Percentiles rank a stretch among this genome's conserved stretches.
Conservation (phyloP, 1,284 basidiomycete genomes). For the Neolentinus lepideus region DNA sequence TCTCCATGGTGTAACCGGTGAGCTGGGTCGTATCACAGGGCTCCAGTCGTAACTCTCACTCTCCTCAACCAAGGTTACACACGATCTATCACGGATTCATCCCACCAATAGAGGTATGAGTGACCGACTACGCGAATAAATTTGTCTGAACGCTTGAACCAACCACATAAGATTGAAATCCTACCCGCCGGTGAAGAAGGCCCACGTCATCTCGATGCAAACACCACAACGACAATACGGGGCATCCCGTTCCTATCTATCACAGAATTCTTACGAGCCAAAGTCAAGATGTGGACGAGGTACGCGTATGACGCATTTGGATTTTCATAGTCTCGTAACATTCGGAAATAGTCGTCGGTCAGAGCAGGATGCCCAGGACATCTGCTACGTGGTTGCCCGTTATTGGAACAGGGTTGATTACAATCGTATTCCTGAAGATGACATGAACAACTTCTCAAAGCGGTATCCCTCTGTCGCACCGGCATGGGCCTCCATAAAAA, state of each 20-base stretch:
- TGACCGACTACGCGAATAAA: not conserved
- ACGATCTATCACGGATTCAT: slow-evolving; percentile 29
- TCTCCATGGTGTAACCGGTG: slow-evolving; percentile 53
- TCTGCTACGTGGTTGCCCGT: slow-evolving; percentile 54
- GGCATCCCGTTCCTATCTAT: slow-evolving; percentile 68
- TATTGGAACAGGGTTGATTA: slow-evolving; percentile 76
- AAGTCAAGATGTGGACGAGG: slow-evolving; percentile 73
- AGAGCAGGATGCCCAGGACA: slow-evolving; percentile 67
- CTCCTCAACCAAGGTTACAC: slow-evolving; percentile 22
- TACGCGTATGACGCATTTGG: slow-evolving; percentile 26
- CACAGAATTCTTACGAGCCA: slow-evolving; percentile 74
- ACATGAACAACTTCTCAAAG: slow-evolving; percentile 67
- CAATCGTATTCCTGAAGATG: slow-evolving; percentile 72
- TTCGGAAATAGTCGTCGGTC: slow-evolving; percentile 42
- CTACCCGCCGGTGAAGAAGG: slow-evolving; percentile 73
- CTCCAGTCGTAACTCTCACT: not conserved
- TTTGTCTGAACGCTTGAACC: not conserved
- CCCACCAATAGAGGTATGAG: slow-evolving; percentile 27
- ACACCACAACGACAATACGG: slow-evolving; percentile 57
- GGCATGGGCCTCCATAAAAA: slow-evolving; percentile 62
- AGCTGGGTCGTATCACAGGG: not conserved
- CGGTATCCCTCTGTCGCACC: slow-evolving; percentile 46
- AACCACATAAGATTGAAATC: slow-evolving; percentile 60
- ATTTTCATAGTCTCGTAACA: not conserved
- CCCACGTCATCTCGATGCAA: slow-evolving; percentile 59